A percentile compares a stretch with the other conserved stretches of the same genome.
These are phyloP conservation scores for Marasmius oreades DNA, from an alignment of 1,284 basidiomycete species.

Conservation along the genomic window DNA sequence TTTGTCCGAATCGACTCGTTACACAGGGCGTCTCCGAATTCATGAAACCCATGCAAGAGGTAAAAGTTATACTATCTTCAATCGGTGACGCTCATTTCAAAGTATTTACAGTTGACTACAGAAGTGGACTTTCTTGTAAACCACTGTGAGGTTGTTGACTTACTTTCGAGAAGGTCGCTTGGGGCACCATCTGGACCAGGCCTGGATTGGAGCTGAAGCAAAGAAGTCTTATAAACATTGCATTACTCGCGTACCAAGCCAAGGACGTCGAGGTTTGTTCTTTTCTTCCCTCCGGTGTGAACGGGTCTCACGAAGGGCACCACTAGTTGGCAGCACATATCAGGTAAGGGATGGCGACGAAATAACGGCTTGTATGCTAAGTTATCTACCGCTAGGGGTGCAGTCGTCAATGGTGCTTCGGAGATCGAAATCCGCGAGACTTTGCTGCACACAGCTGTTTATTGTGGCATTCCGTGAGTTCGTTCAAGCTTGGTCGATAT, in stretches of 20 bases:
- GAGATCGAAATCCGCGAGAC: conserved; percentile 40
- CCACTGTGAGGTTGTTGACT: conserved; percentile 11
- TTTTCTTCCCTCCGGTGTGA: not conserved
- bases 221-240: conserved; percentile 39
- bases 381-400: conserved; percentile 27
- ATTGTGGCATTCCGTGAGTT: conserved; percentile 32
- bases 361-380: not conserved
- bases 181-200: conserved; percentile 42
- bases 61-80: conserved; percentile 4
- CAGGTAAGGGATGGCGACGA: conserved; percentile 20
- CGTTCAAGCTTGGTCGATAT: not conserved
- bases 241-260: conserved; percentile 35
- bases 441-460: conserved; percentile 35
- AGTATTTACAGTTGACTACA: conserved; percentile 29
- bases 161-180: conserved; percentile 26
- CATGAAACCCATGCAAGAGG: conserved; percentile 42
- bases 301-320: not conserved
- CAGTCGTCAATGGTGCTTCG: conserved; percentile 35
- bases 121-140: conserved; percentile 18
- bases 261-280: conserved; percentile 35
- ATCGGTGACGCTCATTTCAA: not conserved
- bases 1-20: not conserved
- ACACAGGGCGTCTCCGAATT: conserved; percentile 35
- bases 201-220: conserved; percentile 41
- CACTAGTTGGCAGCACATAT: conserved; percentile 34